Evolutionary conservation across 768 basidiomycete species (phyloP), one percentile per base, ranked within the genome.

Genomic region (Pulveroboletus sp.): DNA sequence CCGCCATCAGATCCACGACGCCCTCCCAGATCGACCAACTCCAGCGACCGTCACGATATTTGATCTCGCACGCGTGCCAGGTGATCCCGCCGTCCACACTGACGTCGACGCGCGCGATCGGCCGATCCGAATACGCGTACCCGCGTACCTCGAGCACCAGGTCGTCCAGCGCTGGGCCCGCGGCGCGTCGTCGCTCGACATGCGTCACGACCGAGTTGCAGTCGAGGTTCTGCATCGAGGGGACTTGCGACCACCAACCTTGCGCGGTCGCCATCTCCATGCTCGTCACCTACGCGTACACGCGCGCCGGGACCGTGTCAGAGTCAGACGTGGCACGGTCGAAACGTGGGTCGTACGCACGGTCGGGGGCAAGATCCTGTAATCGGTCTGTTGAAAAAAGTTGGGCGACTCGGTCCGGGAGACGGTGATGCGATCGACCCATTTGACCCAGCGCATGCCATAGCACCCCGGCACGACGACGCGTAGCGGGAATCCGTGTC

Each of bases 371-470:
- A 83, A 63, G 45, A 86, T 67, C 54, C 81, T 86, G 66, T 87
- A 89, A 62, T 87, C 86, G 5, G 73, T 74, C 62, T 85, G 83
- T 54, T 86, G 84, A 59, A 85, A 87, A 63, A 80, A 85, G 60
- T 83, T 85, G 26, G 76, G 73, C 2, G 83, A 84, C 65, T 87
- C 84, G 7, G 49, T 29, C 3, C 45, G 55, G 5, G 81, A 77
- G 49, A 86, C 59, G 23, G 73, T 67, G 57, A 86, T 80, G 1
- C 71, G 78, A 57, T 85, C 81, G 0, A 85, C 70, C 85, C 86
- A 88, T 71, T 88, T 86, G 8, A 86, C 83, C 82, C 84, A 85
- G 11, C 85, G 78, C 26, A 82, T 85, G 6, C 85, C 85, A 14
- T 79, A 71, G 56, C 75, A 78, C 4, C 86, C 85, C 0, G 86